Evolutionary conservation across 129 eudicot species (phyloP).

Genomic region (Saussurea involucrata): DNA sequence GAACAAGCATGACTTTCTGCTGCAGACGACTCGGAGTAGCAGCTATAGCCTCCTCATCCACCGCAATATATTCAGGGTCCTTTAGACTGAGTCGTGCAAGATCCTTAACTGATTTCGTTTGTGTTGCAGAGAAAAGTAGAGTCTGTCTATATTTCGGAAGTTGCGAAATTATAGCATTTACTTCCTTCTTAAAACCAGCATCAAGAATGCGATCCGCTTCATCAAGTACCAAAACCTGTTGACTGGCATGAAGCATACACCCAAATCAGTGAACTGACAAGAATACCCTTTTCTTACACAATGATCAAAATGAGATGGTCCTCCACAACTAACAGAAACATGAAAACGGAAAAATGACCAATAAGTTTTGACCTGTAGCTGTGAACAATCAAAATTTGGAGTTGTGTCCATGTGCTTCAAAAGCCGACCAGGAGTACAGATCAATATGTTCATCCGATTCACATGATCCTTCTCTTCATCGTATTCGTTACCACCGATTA

Average conservation of each 20-base stretch:
- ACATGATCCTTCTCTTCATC: conserved; percentile 83
- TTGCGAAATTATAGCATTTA: conserved; percentile 88
- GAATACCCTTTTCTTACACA: not conserved
- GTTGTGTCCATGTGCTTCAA: conserved; percentile 97
- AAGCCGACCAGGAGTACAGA: conserved; percentile 97
- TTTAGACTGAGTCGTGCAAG: conserved; percentile 92
- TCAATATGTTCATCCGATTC: conserved; percentile 71
- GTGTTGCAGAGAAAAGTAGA: conserved; percentile 83
- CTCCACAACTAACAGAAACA: not conserved
- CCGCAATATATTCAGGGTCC: conserved; percentile 90
- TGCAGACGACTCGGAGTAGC: conserved; percentile 76
- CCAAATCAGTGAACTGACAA: conserved; percentile 39
- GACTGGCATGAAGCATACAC: conserved; percentile 29
- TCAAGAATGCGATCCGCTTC: conserved; percentile 99
- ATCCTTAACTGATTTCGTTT: conserved; percentile 87
- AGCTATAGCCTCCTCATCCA: conserved; percentile 71
- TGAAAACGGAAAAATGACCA: not conserved
- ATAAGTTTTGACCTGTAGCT: conserved; percentile 68
- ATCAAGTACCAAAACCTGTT: conserved; percentile 94
- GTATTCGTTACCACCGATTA: conserved; percentile 86
- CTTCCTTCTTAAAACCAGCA: conserved; percentile 67
- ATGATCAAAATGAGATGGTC: not conserved
- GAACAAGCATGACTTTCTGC: conserved; percentile 75
- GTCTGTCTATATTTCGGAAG: conserved; percentile 81
- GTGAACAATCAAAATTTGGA: conserved; percentile 89